Base-by-base conservation (phyloP, 768 basidiomycete species). In the Naganishia onofrii region DNA sequence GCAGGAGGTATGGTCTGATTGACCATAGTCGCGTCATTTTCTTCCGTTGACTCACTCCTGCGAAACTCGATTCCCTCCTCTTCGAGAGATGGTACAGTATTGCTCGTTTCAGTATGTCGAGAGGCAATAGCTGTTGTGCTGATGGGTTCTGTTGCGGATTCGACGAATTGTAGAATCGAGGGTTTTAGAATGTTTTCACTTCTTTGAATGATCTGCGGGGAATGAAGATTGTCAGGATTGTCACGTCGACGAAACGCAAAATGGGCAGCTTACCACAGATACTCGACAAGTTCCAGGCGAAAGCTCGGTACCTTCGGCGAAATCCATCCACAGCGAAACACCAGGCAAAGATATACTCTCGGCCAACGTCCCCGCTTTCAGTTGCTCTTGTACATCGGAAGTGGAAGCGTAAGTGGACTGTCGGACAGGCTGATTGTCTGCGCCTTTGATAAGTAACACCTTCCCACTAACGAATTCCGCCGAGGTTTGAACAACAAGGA, bases 151-250 rank as follows among this genome's bases (percentile, higher is more conserved):
- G 54, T 34, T 13, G 42, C 60, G 9, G 60, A 63, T 63, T 89
- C 87, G 44, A 96, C 79, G 82, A 97, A 97, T 3, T 90, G 91
- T 10, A 98, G 83, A 12, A 97, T 82, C 5, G 86, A 88, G 0
- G 95, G 94, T 54, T 88, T 83, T 29, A 98, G 83, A 1, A 86
- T 88, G 77, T 98, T 98, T 70, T 88, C 86, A 76, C 93, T 96
- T 0, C 90, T 88, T 76, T 93, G 91, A 26, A 98, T 71, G 17
- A 77, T 77, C 79, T 80, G 58, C 26, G 28, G 12, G 12, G 3
- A 29, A n/a, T n/a, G 26, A 38, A 17, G 3, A 34, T 38, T 15
- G 38, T 28, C 52, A 42, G 28, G 31, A n/a, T 51, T 26, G 42
- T 31, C 26, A 21, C 28, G 5, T 67, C 54, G 23, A 7, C 23